Evolutionary conservation across 2,329 filamentous ascomycete genomes (phyloP).

Genomic region (Nemania diffusa): DNA sequence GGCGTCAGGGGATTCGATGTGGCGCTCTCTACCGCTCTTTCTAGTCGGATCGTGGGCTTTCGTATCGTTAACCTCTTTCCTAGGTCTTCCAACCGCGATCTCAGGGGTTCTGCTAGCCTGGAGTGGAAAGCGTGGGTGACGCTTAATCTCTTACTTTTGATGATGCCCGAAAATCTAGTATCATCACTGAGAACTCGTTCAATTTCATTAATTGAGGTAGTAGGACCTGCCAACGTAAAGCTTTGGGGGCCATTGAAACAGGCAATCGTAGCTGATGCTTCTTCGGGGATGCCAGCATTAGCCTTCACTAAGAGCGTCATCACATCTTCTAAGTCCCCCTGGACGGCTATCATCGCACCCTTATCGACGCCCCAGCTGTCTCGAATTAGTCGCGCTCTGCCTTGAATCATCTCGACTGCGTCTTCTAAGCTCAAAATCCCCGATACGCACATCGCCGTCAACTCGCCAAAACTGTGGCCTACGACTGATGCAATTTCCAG

Average conservation of each 20-base stretch:
- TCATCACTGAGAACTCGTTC: no score
- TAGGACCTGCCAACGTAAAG: background rate
- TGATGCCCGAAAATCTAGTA: no score
- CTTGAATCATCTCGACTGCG: background rate
- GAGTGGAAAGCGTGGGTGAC: background rate
- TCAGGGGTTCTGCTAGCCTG: background rate
- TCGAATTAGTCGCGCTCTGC: background rate
- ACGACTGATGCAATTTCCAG: conserved; percentile 46
- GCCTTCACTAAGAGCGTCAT: no score
- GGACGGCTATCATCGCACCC: background rate
- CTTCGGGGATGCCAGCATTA: no score
- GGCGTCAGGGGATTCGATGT: background rate
- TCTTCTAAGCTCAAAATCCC: background rate
- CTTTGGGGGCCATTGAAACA: background rate
- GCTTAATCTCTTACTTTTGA: background rate
- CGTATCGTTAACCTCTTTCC: background rate
- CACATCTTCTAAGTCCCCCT: background rate
- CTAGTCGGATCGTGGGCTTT: background rate
- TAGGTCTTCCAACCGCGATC: background rate
- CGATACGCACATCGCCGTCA: conserved; percentile 53
- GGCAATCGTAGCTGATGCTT: no score
- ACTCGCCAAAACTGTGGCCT: conserved; percentile 57
- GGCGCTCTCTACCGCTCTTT: background rate
- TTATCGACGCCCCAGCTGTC: background rate
- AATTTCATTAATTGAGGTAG: background rate